These are phyloP conservation scores for Trichoderma sp. DNA, from an alignment of 2,329 filamentous ascomycete species.

Conservation along the genomic window DNA sequence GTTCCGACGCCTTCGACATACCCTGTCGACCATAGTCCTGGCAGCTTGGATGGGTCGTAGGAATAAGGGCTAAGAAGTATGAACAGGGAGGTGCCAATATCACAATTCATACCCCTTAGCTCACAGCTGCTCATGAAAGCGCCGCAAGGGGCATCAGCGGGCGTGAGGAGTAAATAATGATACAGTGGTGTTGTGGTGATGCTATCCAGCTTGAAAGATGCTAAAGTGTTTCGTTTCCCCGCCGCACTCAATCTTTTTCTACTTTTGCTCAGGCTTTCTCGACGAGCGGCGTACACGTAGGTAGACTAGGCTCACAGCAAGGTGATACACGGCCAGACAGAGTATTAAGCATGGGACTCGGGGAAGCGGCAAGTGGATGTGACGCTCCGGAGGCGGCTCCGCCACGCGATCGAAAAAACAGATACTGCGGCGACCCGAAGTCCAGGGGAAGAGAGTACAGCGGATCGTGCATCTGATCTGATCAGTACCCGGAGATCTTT, in stretches of 20 bases:
- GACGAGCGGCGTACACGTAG: constrained; percentile 12
- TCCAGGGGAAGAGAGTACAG: not conserved
- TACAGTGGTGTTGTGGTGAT: not conserved
- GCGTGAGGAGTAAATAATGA: not conserved
- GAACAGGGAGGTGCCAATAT: not conserved
- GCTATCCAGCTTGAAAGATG: not conserved
- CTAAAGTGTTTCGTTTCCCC: not conserved
- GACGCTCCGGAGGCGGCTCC: not conserved
- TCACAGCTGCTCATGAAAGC: not conserved
- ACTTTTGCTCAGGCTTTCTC: not conserved
- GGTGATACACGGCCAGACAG: not conserved
- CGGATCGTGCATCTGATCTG: not conserved
- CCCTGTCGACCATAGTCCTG: not conserved
- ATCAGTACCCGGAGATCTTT: not conserved
- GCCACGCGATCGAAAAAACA: not conserved
- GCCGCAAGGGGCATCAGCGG: not conserved
- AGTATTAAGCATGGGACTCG: not conserved
- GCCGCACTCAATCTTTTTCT: not conserved
- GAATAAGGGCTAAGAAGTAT: not conserved
- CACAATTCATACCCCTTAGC: not conserved
- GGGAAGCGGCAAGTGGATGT: not conserved
- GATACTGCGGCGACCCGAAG: not conserved
- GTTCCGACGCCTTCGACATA: not conserved
- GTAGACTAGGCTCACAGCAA: not conserved
- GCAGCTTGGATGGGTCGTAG: not conserved